Conservation (phyloP, 768 basidiomycete genomes). For the Chalciporus pseudorubinellus region DNA sequence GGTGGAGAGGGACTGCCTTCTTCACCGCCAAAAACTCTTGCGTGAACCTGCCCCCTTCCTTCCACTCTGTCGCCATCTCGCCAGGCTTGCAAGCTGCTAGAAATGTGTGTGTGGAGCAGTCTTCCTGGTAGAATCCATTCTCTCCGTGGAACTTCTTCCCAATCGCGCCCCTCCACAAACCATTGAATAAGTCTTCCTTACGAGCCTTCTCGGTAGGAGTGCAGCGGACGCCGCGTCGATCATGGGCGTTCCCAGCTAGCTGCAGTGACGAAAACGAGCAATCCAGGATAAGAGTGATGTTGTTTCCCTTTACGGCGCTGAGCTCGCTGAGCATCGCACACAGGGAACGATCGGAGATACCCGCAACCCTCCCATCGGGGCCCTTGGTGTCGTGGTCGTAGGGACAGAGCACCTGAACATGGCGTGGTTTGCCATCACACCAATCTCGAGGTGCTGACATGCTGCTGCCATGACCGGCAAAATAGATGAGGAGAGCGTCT, state of each 20-base stretch:
- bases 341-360: conserved; percentile 68
- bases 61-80: conserved; percentile 57
- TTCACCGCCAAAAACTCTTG: conserved; percentile 48
- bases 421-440: conserved; percentile 44
- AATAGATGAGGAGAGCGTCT: conserved; percentile 67
- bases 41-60: conserved; percentile 64
- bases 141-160: conserved; percentile 35
- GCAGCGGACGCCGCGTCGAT: conserved; percentile 53
- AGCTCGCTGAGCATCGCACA: conserved; percentile 60
- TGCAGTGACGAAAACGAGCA: conserved; percentile 54
- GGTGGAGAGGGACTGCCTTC: conserved; percentile 48
- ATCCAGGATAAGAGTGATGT: conserved; percentile 67
- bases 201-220: conserved; percentile 56
- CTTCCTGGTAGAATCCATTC: conserved; percentile 44
- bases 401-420: conserved; percentile 61
- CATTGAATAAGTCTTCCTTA: conserved; percentile 52
- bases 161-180: conserved; percentile 53
- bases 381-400: conserved; percentile 60
- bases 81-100: conserved; percentile 57
- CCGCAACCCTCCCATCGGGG: conserved; percentile 48
- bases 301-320: conserved; percentile 57
- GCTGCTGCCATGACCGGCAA: conserved; percentile 70
- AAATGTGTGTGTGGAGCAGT: conserved; percentile 45
- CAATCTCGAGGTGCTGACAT: conserved; percentile 57
- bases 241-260: conserved; percentile 38